Base-by-base conservation (phyloP, 1,284 basidiomycete species). In the Cryptococcus sp. region DNA sequence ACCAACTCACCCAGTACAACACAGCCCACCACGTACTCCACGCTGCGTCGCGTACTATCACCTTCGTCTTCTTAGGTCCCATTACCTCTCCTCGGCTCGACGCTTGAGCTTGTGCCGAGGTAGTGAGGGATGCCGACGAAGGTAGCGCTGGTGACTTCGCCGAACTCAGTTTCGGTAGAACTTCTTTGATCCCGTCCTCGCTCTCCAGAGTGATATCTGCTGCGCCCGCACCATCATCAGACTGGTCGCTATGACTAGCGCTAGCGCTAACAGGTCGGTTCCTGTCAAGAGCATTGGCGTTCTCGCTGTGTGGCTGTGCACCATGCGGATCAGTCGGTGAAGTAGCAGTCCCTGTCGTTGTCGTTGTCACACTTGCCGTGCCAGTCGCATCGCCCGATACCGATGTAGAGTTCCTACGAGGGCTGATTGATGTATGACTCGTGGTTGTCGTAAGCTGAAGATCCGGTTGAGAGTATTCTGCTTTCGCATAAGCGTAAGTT, bases 1-100 rank as follows among this genome's bases (percentile, higher is more conserved):
- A 34, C 29, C 29, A 4, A 47, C 85, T 74, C 62, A 89, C 89
- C 76, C 89, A 93, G 78, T 90, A 92, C 15, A 93, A 80, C 39
- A 93, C 83, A 0, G 90, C 88, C 70, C 83, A 86, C 76, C 91
- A 94, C 0, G 91, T 93, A 7, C 84, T 80, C 75, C 90, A 93
- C 1, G 91, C 87, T 4, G 88, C 86, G 73, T 93, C 91, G 52
- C 82, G 81, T 23, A 93, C 83, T 13, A 89, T 78, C 15, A 91
- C 84, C 20, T 80, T 83, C 50, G 83, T 79, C 74, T 86, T 88
- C 52, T 77, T 78, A 5, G 76, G 76, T 0, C 77, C 77, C 5
- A 63, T 50, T 2, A 59, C 57, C 17, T 43, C 39, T 38, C 48
- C 52, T 25, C 19, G 20, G 7, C 43, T 52, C 26, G 29, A 43